Percentiles rank a stretch among this genome's conserved stretches.
Conservation (phyloP, 495 filamentous ascomycete genomes). For the Trichoderma asperelloides region DNA sequence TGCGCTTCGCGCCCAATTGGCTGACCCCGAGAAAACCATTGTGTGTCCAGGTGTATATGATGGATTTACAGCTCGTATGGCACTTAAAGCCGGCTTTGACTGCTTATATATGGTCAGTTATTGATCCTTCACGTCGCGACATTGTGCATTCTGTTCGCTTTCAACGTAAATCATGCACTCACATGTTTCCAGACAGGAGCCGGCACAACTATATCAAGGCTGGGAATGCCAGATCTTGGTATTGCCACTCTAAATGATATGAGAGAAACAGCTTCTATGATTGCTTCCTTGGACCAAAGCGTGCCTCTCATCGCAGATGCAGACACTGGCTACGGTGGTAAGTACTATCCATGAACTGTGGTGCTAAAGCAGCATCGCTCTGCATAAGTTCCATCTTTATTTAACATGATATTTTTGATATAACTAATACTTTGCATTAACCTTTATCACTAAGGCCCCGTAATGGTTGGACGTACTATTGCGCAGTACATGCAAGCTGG, state of each 20-base stretch:
- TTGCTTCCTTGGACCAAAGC: constrained; percentile 45
- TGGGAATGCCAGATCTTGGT: constrained; percentile 52
- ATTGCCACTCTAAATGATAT: constrained; percentile 50
- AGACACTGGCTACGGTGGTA: constrained; percentile 50
- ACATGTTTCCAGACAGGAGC: constrained; percentile 44
- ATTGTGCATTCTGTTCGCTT: neutral
- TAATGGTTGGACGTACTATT: constrained; percentile 40
- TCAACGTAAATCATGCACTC: neutral
- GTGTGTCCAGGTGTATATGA: constrained; percentile 54
- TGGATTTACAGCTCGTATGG: constrained; percentile 51
- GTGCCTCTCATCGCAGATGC: constrained; percentile 51
- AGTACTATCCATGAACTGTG: neutral
- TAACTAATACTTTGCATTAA: neutral
- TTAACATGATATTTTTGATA: neutral
- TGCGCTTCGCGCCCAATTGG: neutral
- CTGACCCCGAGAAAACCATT: neutral
- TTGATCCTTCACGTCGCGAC: neutral
- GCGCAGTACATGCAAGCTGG: constrained; percentile 48
- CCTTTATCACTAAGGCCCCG: constrained; percentile 27
- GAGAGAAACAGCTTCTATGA: constrained; percentile 50
- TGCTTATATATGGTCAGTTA: constrained; percentile 50
- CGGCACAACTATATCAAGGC: constrained; percentile 48
- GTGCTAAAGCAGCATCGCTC: neutral
- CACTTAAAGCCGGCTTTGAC: constrained; percentile 46
- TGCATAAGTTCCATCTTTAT: neutral